Base-by-base conservation (phyloP, 1,284 basidiomycete genomes). In the Ganoderma meredithae region DNA sequence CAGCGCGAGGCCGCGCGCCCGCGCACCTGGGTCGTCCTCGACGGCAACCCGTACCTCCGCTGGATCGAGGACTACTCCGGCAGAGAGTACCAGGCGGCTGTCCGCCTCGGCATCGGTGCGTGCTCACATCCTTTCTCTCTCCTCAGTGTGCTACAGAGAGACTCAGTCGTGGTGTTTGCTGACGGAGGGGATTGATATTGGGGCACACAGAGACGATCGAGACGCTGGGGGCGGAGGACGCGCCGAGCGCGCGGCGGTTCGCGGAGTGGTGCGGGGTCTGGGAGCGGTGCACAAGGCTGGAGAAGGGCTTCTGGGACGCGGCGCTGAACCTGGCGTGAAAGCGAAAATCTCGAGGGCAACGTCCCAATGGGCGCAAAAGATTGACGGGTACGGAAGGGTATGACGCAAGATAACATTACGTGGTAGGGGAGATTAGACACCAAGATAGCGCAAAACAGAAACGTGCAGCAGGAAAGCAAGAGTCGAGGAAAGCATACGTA, bases 251-350 rank as follows among this genome's bases (percentile, higher is more conserved):
- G 0, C 76, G 74, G 15, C 83, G 90, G 56, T 83, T 95, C 47
- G 82, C 81, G 6, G 90, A 92, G 73, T 93, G 96, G 86, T 83
- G 85, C 61, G 75, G 80, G 19, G 88, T 96, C 5, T 98, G 95
- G 93, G 85, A 89, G 73, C 87, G 88, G 69, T 95, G 93, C 75
- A 91, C 94, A 0, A 79, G 84, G 58, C 83, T 98, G 47, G 96
- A 98, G 81, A 92, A 88, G 70, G 89, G 87, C 2, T 98, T 98
- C 79, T 98, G 96, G 96, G 93, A 97, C 77, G 91, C 91, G 82
- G 93, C 91, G 9, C 84, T 95, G 83, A 75, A 81, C 6, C 67
- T 84, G 9, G n/a, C 43, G 17, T 17, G 49, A 19, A 41, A 39
- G 1, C 27, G 27, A 31, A 31, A 31, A n/a, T n/a, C 3, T 31